A percentile compares a stretch with the other conserved stretches of the same genome.
Evolutionary conservation across 129 eudicot genomes (phyloP).

Genomic region (Logfia minima): DNA sequence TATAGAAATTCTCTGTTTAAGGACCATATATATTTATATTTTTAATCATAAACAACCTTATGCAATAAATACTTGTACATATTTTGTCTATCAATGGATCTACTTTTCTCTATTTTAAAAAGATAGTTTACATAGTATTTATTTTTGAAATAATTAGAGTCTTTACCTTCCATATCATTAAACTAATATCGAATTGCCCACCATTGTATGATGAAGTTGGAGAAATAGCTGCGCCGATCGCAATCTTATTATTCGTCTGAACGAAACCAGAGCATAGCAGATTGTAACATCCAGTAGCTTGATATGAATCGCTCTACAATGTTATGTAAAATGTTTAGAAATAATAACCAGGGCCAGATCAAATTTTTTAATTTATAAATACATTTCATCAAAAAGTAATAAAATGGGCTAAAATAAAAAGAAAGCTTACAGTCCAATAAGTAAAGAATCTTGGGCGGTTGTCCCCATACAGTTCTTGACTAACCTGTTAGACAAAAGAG

Average conservation of each 20-base stretch:
- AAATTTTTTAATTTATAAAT: background rate
- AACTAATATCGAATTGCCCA: conserved; percentile 80
- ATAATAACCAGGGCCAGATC: background rate
- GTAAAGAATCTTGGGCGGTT: conserved; percentile 91
- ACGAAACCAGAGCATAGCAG: conserved; percentile 93
- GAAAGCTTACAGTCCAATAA: conserved; percentile 83
- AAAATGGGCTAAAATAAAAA: background rate
- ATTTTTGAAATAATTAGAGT: background rate
- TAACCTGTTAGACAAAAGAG: conserved; percentile 54
- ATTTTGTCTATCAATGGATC: background rate
- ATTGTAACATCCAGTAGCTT: conserved; percentile 92
- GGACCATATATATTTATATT: background rate
- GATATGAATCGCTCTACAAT: conserved; percentile 87
- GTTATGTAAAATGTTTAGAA: background rate
- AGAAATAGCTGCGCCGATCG: conserved; percentile 94
- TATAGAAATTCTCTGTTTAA: no score
- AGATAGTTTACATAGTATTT: background rate
- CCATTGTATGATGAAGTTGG: conserved; percentile 77
- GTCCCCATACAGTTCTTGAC: conserved; percentile 96
- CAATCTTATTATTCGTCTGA: conserved; percentile 72
- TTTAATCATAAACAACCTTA: no score
- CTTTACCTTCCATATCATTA: conserved; percentile 89
- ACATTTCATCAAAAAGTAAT: background rate
- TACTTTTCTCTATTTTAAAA: background rate
- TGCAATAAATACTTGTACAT: no score